Evolutionary conservation across 306 rosid genomes (phyloP).

Genomic region (Sicyos baderoa): DNA sequence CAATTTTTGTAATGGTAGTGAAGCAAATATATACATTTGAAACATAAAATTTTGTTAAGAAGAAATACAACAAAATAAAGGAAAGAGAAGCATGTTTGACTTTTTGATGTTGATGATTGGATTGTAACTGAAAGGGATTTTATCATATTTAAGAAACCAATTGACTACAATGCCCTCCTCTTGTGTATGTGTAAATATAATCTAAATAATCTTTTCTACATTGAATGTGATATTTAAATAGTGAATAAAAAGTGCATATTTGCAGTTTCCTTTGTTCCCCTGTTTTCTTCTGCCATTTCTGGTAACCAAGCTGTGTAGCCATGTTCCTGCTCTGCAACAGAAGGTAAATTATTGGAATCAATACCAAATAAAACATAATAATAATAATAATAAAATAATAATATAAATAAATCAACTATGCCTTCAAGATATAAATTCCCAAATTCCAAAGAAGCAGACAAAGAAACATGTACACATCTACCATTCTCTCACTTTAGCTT

Average conservation of each 20-base stretch:
- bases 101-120: too few relatives aligned
- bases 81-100: too few relatives aligned
- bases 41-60: neutral
- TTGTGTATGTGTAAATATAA: too few relatives aligned
- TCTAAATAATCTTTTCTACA: constrained; percentile 1
- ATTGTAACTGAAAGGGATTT: neutral
- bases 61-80: too few relatives aligned
- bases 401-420: neutral
- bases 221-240: neutral
- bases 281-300: constrained; percentile 12
- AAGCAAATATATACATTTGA: neutral
- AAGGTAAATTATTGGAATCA: constrained; percentile 12
- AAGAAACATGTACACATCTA: constrained; percentile 2
- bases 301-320: constrained; percentile 3
- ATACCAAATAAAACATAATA: too few relatives aligned
- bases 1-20: neutral
- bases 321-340: constrained; percentile 16
- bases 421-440: constrained; percentile 6
- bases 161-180: too few relatives aligned
- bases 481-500: too few relatives aligned
- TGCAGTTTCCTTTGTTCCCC: constrained; percentile 8
- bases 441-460: constrained; percentile 13
- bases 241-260: constrained; percentile 1
- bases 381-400: neutral
- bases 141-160: neutral